Conservation (phyloP, 192 early-diverging fungal species). For the Linnemannia hyalina region DNA sequence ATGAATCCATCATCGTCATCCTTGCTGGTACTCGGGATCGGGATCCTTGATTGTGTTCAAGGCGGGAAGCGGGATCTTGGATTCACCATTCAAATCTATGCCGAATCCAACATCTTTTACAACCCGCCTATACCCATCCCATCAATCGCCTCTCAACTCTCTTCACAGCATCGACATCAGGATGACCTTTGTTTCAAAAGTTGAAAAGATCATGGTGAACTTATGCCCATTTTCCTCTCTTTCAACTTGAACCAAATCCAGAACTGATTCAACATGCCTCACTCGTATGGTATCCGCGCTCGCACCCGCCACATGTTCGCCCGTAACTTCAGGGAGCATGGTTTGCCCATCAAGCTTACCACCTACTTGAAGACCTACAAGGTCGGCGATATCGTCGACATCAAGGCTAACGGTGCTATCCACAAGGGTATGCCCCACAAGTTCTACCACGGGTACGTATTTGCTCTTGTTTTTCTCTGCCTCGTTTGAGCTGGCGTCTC, state of each 20-base stretch:
- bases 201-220: slow-evolving; percentile 18
- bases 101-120: neutral
- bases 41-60: neutral
- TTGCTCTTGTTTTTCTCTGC: neutral
- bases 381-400: slow-evolving; percentile 99
- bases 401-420: slow-evolving; percentile 98
- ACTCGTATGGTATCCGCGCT: slow-evolving; percentile 94
- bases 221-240: slow-evolving; percentile 21
- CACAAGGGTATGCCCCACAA: slow-evolving; percentile 99
- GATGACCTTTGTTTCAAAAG: neutral
- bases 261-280: slow-evolving; percentile 74
- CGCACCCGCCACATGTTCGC: slow-evolving; percentile 99
- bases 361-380: slow-evolving; percentile 99
- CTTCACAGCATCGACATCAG: neutral
- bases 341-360: slow-evolving; percentile 88
- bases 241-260: neutral
- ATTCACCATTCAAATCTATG: neutral
- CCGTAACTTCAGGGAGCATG: slow-evolving; percentile 96
- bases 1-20: slow-evolving; percentile 33
- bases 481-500: neutral
- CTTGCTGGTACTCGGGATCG: neutral
- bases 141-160: neutral
- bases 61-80: neutral
- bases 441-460: slow-evolving; percentile 95
- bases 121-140: neutral